Percentiles rank a stretch among this genome's conserved stretches.
phyloP scores from a whole-genome alignment of 805 yeast species.

The Lachancea dasiensis region DNA sequence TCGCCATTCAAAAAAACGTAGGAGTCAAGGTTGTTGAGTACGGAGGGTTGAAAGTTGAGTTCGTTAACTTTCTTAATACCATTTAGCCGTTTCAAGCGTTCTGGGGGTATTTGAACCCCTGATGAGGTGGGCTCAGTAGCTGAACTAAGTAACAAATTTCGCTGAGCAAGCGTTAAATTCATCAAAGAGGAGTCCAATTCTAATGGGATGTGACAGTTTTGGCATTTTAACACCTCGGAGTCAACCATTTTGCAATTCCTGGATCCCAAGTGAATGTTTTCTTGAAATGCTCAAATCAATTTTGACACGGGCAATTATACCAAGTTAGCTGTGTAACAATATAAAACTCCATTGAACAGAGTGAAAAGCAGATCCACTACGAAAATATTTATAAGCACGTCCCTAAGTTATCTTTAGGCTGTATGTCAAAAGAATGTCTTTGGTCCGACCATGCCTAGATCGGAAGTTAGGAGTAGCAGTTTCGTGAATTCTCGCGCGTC shows the following conservation, averaged over 20 bases:
- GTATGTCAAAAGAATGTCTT: too few relatives aligned
- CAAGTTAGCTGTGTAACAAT: too few relatives aligned
- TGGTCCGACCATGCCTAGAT: too few relatives aligned
- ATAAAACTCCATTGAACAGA: too few relatives aligned
- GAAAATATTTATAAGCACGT: too few relatives aligned
- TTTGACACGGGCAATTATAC: neutral
- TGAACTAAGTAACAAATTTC: conserved; percentile 35
- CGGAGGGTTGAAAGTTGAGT: conserved; percentile 29
- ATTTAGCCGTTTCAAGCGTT: conserved; percentile 17
- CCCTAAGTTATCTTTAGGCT: too few relatives aligned
- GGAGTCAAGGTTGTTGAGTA: conserved; percentile 16
- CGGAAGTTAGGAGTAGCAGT: too few relatives aligned
- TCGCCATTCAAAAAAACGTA: conserved; percentile 24
- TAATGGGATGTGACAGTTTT: conserved; percentile 41
- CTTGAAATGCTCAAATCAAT: too few relatives aligned
- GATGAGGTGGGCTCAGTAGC: conserved; percentile 7
- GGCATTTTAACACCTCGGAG: conserved; percentile 32
- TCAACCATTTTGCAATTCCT: too few relatives aligned
- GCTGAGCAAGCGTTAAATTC: conserved; percentile 40
- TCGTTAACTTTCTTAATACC: conserved; percentile 19
- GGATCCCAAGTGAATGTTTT: conserved; percentile 1
- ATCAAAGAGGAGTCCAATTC: conserved; percentile 39
- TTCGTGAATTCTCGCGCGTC: too few relatives aligned
- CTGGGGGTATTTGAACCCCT: conserved; percentile 19
- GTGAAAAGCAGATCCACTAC: too few relatives aligned